Base-by-base conservation (phyloP, 1,284 basidiomycete genomes). In the Cryptococcus sp. region DNA sequence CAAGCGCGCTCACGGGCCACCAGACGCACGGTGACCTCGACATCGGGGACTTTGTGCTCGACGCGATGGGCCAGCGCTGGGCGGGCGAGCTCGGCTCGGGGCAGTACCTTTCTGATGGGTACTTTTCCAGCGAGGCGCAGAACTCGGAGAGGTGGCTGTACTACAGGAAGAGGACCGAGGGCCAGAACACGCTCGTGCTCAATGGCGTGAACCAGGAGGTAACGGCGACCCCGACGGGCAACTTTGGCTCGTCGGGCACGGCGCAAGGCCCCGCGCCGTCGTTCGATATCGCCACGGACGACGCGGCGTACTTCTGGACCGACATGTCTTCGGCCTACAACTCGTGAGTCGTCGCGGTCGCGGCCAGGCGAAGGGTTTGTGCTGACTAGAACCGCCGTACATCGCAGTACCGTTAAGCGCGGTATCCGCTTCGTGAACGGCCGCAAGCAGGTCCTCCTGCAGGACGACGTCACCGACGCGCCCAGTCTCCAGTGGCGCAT, bases 11-110 rank as follows among this genome's bases (percentile, higher is more conserved):
- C 62, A 82, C 83, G 59, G 83, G 84, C 42, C 89, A 91, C 72
- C 91, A 96, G 80, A 92, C 89, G 1, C 93, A 97, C 78, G 92
- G 93, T 65, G 91, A 96, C 73, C 83, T 97, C 57, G 94, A 97
- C 73, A 83, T 82, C 52, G 94, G 94, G 65, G 90, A 94, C 79
- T 98, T 98, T 73, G 91, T 98, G 47, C 77, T 98, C 45, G 96
- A 99, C 73, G 94, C 93, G 16, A 80, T 97, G 68, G 95, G 94
- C 59, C 86, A 87, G 46, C 88, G 95, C 55, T 99, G 92, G 91
- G 90, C 89, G 38, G 96, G 96, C 59, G 95, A 98, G 71, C 84
- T 93, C 49, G 95, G 95, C 20, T 89, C 86, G 8, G 92, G 83
- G 36, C 85, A 97, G 76, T 98, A 98, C 75, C 78, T 83, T 39